These are phyloP conservation scores for Claviceps maximensis DNA, from an alignment of 2,329 filamentous ascomycete species.

Conservation along the genomic window DNA sequence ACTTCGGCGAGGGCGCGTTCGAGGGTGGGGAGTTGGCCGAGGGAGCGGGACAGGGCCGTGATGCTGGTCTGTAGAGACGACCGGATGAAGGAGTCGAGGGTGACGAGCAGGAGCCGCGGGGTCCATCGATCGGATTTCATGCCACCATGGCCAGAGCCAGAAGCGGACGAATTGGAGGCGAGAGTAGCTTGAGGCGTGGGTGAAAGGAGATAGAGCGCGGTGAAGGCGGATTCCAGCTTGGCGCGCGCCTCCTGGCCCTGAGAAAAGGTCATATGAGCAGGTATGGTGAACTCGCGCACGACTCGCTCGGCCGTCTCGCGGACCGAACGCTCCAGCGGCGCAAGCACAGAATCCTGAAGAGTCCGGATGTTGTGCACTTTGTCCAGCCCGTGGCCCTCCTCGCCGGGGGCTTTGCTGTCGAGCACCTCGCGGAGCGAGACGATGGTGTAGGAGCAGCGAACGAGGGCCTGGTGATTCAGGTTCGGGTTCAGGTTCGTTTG, in stretches of 20 bases:
- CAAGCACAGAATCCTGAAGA: slow-evolving; percentile 55
- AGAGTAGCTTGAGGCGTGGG: slow-evolving; percentile 32
- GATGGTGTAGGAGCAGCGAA: slow-evolving; percentile 71
- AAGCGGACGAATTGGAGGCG: not conserved
- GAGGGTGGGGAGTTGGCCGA: slow-evolving; percentile 68
- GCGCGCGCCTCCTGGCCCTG: slow-evolving; percentile 63
- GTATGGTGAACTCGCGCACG: slow-evolving; percentile 69
- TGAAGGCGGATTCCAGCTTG: slow-evolving; percentile 58
- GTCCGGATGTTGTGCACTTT: slow-evolving; percentile 58
- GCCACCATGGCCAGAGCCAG: slow-evolving; percentile 17
- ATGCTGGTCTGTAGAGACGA: slow-evolving; percentile 68
- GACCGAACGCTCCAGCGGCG: slow-evolving; percentile 61
- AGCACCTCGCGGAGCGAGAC: slow-evolving; percentile 63
- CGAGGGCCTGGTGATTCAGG: slow-evolving; percentile 65
- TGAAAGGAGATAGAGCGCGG: slow-evolving; percentile 70
- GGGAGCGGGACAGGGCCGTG: slow-evolving; percentile 57
- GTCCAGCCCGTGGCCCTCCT: slow-evolving; percentile 66
- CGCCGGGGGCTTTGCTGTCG: slow-evolving; percentile 49
- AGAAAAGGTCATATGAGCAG: slow-evolving; percentile 41
- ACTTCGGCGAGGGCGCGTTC: slow-evolving; percentile 75
- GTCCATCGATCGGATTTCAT: slow-evolving; percentile 41
- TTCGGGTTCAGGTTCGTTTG: no score
- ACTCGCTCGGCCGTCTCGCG: slow-evolving; percentile 62
- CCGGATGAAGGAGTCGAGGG: slow-evolving; percentile 71
- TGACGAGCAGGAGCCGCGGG: slow-evolving; percentile 60